A percentile compares a stretch with the other conserved stretches of the same genome.
Conservation (phyloP, 192 early-diverging fungal genomes). For the Backusella psychrophila region DNA sequence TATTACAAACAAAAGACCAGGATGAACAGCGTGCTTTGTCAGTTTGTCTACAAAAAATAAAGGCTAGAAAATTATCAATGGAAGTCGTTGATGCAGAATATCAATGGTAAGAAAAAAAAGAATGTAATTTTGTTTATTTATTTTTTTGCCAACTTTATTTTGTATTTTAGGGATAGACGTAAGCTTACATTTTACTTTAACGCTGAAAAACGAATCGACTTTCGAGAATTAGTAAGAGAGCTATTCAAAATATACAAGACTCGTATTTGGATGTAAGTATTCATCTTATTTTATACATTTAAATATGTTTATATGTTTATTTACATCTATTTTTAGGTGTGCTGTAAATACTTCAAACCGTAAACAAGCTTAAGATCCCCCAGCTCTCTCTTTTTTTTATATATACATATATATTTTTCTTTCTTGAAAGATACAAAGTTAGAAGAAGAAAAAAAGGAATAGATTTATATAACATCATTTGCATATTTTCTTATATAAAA, state of each 20-base stretch:
- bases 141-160: neutral
- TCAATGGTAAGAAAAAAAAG: conserved; percentile 58
- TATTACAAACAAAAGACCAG: conserved; percentile 73
- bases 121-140: neutral
- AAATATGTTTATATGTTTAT: neutral
- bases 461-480: neutral
- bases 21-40: conserved; percentile 88
- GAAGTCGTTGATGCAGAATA: conserved; percentile 95
- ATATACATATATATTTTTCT: neutral
- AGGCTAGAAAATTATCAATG: conserved; percentile 90
- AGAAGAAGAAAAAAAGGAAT: neutral
- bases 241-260: conserved; percentile 98
- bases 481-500: neutral
- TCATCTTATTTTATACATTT: neutral
- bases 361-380: neutral
- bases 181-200: conserved; percentile 98
- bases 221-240: conserved; percentile 93
- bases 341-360: conserved; percentile 6
- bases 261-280: conserved; percentile 89
- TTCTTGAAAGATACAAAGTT: neutral
- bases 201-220: conserved; percentile 92
- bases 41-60: conserved; percentile 84
- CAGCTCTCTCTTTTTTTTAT: neutral
- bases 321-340: neutral
- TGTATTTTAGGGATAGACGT: conserved; percentile 75